phyloP scores from a whole-genome alignment of 345 rosid species.

The Eucalyptus microcorys region DNA sequence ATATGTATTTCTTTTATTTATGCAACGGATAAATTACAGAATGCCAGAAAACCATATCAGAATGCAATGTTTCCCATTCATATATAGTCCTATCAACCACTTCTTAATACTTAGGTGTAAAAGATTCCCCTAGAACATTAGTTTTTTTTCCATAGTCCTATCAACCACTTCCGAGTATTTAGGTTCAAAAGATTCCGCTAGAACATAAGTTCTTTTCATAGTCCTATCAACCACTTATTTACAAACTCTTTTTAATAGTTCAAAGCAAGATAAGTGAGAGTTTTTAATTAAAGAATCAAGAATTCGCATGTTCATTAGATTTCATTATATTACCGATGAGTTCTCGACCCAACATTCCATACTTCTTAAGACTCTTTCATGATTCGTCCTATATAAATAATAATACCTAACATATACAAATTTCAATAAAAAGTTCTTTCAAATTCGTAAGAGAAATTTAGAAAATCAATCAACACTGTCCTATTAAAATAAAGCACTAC shows the following conservation, averaged over 20 bases:
- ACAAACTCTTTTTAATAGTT: too few relatives aligned
- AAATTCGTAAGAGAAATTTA: not conserved
- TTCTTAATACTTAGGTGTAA: not conserved
- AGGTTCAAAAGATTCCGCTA: not conserved
- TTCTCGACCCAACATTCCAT: not conserved
- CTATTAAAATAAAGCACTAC: not conserved
- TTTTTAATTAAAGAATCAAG: not conserved
- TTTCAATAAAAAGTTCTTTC: accelerated
- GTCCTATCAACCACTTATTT: not conserved
- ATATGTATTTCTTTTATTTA: not conserved
- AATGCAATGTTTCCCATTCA: not conserved
- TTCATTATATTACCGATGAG: not conserved
- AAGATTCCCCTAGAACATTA: not conserved
- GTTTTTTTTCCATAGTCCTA: not conserved
- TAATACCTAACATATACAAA: not conserved
- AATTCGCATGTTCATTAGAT: not conserved
- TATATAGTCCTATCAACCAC: not conserved
- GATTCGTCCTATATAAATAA: not conserved
- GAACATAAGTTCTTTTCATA: not conserved
- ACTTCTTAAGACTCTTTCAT: not conserved
- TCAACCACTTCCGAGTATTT: not conserved
- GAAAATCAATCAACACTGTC: accelerated
- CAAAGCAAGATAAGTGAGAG: not conserved
- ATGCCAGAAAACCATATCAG: not conserved
- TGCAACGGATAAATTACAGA: not conserved